A percentile compares a stretch with the other conserved stretches of the same genome.
Evolutionary conservation across 495 filamentous ascomycete genomes (phyloP).

Genomic region (Glarea lozoyensis): DNA sequence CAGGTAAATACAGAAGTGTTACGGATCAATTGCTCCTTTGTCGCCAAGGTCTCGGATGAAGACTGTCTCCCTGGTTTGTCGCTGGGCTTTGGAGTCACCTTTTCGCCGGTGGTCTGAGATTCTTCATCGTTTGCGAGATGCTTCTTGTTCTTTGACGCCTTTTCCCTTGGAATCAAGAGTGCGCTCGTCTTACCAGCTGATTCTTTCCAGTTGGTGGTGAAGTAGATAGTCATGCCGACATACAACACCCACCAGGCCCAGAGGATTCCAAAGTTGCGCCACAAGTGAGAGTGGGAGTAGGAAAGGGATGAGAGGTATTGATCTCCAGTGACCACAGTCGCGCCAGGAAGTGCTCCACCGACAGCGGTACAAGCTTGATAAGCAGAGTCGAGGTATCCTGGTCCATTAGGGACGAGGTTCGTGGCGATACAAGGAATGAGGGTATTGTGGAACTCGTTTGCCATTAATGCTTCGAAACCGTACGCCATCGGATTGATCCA

Average conservation of each 20-base stretch:
- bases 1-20: constrained; percentile 52
- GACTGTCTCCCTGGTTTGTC: constrained; percentile 20
- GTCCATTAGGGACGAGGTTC: constrained; percentile 51
- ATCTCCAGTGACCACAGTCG: constrained; percentile 53
- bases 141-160: constrained; percentile 19
- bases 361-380: constrained; percentile 55
- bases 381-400: constrained; percentile 35
- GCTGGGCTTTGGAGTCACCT: constrained; percentile 28
- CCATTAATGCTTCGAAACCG: constrained; percentile 31
- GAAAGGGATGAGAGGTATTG: constrained; percentile 54
- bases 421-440: constrained; percentile 41
- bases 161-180: constrained; percentile 30
- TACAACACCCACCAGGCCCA: constrained; percentile 52
- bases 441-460: constrained; percentile 30
- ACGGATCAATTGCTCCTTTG: constrained; percentile 31
- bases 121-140: constrained; percentile 23
- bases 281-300: constrained; percentile 53
- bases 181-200: constrained; percentile 11
- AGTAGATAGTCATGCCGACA: constrained; percentile 45
- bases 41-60: constrained; percentile 22
- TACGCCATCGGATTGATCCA: constrained; percentile 34
- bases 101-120: constrained; percentile 13
- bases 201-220: constrained; percentile 28
- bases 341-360: constrained; percentile 41
- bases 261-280: constrained; percentile 79